Evolutionary conservation across 116 monocot species (phyloP).

Genomic region (Dioscorea cayenensis): DNA sequence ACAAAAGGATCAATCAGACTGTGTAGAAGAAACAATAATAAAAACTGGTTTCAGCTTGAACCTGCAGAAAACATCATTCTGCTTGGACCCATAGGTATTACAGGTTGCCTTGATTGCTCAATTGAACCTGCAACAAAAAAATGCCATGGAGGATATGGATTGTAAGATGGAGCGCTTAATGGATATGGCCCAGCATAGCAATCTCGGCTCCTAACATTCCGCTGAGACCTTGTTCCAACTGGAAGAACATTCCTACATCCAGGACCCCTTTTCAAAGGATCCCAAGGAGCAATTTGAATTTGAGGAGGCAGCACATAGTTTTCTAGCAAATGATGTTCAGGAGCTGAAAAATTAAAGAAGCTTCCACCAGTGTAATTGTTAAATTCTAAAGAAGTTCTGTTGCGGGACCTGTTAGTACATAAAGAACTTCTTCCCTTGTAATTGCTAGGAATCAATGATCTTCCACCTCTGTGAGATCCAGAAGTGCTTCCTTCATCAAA

Average conservation of each 20-base stretch:
- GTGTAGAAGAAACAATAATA: constrained; percentile 8
- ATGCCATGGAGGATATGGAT: not conserved
- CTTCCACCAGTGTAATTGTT: constrained; percentile 21
- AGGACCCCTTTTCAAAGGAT: constrained; percentile 4
- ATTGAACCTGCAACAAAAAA: not conserved
- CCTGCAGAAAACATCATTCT: not conserved
- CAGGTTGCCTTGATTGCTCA: not conserved
- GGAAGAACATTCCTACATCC: constrained; percentile 10
- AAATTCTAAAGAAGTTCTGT: not conserved
- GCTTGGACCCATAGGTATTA: not conserved
- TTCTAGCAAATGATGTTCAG: not conserved
- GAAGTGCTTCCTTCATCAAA: constrained; percentile 10
- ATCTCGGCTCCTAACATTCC: not conserved
- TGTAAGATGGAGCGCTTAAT: not conserved
- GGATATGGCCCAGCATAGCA: constrained; percentile 1
- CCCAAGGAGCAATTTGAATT: constrained; percentile 7
- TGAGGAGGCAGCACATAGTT: constrained; percentile 18
- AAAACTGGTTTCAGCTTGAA: not conserved
- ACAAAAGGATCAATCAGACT: not conserved
- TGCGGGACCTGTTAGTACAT: not conserved
- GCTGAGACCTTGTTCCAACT: not conserved
- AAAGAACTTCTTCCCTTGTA: not conserved
- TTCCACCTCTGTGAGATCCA: not conserved
- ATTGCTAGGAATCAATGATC: not conserved
- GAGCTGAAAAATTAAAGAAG: constrained; percentile 9